phyloP scores from a whole-genome alignment of 257 asterid species.

The Salvia splendens region DNA sequence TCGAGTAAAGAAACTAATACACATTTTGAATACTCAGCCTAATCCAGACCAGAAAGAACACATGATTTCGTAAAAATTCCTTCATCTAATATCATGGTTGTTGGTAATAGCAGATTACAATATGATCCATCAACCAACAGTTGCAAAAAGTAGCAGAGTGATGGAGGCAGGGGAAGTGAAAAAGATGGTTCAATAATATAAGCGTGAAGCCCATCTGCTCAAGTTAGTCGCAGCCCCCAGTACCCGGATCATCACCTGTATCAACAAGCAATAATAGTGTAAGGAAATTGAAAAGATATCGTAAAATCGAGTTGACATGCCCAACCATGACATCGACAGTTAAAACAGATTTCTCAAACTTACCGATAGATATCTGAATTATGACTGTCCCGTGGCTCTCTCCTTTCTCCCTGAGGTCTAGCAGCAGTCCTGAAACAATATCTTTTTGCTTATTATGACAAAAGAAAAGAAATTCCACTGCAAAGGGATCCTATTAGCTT shows the following conservation, averaged over 20 bases:
- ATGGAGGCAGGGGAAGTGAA: no score
- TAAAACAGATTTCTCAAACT: slow-evolving; percentile 27
- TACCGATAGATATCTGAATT: slow-evolving; percentile 71
- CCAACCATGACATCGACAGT: background rate
- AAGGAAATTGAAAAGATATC: background rate
- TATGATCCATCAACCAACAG: no score
- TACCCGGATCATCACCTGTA: slow-evolving; percentile 78
- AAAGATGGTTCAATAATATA: no score
- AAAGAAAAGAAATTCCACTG: background rate
- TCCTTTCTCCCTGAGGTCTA: slow-evolving; percentile 69
- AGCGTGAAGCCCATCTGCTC: no score
- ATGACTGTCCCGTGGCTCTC: slow-evolving; percentile 78
- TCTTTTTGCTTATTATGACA: background rate
- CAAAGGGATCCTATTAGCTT: background rate
- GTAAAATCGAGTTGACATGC: background rate
- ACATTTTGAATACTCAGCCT: no score
- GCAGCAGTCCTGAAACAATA: slow-evolving; percentile 65
- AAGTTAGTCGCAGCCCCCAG: slow-evolving; percentile 80
- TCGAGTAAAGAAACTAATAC: no score
- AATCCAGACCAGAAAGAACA: no score
- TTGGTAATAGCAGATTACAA: no score
- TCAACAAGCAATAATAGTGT: background rate
- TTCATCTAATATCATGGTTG: no score
- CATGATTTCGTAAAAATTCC: no score
- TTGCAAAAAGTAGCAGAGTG: no score